A percentile compares a stretch with the other conserved stretches of the same genome.
These are phyloP conservation scores for Metroxylon sagu DNA, from an alignment of 176 grass and related monocot species.

Conservation along the genomic window DNA sequence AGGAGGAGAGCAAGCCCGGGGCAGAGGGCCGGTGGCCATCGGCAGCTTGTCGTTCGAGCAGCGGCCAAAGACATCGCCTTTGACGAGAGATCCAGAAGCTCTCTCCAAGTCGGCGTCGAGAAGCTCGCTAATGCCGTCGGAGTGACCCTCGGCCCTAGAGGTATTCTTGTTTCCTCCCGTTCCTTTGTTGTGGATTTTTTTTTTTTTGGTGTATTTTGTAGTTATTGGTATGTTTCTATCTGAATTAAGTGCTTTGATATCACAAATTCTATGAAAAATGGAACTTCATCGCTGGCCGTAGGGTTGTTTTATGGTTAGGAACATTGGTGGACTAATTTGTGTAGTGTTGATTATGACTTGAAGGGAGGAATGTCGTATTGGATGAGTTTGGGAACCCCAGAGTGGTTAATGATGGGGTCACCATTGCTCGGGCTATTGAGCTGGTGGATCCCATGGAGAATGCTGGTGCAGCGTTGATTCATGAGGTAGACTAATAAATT, in stretches of 20 bases:
- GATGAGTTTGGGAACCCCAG: constrained; percentile 10
- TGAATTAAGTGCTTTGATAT: too few relatives aligned
- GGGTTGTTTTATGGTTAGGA: too few relatives aligned
- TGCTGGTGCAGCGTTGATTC: constrained; percentile 9
- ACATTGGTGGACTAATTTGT: too few relatives aligned
- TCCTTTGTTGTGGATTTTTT: background rate
- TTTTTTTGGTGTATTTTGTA: too few relatives aligned
- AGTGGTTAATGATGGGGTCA: constrained; percentile 10
- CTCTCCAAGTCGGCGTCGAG: background rate
- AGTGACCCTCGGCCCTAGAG: constrained; percentile 41
- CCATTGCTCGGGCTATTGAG: constrained; percentile 9
- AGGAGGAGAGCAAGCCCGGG: background rate
- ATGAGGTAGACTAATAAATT: too few relatives aligned
- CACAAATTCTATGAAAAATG: too few relatives aligned
- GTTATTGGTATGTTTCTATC: too few relatives aligned
- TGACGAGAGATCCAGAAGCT: background rate
- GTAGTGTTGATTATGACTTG: background rate
- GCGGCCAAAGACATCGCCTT: constrained; percentile 2
- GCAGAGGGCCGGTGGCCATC: background rate
- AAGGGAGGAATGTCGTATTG: constrained; percentile 11
- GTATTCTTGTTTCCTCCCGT: constrained; percentile 14
- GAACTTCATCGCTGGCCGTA: too few relatives aligned
- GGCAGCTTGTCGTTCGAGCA: background rate
- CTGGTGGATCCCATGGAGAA: constrained; percentile 11
- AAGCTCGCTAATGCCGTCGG: constrained; percentile 2